These are phyloP conservation scores for Fagopyrum esculentum DNA, from an alignment of 148 eudicot genomes.

Conservation along the genomic window DNA sequence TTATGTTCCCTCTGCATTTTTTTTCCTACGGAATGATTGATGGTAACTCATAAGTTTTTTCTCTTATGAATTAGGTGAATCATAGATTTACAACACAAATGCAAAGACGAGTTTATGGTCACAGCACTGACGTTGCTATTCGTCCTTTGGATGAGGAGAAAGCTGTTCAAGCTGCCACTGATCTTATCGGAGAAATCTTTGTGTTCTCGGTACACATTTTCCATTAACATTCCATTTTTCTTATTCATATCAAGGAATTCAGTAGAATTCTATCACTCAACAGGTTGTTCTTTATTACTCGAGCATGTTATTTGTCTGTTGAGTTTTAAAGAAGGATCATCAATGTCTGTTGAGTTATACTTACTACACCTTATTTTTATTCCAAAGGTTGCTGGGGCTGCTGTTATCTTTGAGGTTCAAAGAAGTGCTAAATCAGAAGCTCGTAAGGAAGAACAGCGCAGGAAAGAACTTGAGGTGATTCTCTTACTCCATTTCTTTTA, in stretches of 20 bases:
- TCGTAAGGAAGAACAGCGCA: conserved; percentile 76
- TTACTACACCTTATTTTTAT: conserved; percentile 2
- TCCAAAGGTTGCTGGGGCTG: conserved; percentile 74
- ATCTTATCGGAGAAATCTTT: conserved; percentile 82
- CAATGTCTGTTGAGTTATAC: background rate
- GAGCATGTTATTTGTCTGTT: background rate
- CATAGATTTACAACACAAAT: conserved; percentile 67
- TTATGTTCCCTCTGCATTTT: background rate
- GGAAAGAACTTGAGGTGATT: conserved; percentile 61
- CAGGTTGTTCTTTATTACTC: background rate
- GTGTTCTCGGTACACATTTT: conserved; percentile 53
- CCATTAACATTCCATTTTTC: background rate
- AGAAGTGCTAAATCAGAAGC: conserved; percentile 86
- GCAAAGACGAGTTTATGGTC: conserved; percentile 83
- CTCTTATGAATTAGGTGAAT: conserved; percentile 44
- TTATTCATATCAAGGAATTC: background rate
- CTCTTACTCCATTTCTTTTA: background rate
- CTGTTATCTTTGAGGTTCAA: conserved; percentile 76
- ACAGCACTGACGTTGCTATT: conserved; percentile 78
- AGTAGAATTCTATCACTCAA: background rate
- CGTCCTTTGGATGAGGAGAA: conserved; percentile 83
- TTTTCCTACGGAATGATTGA: background rate
- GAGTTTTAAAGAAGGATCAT: background rate
- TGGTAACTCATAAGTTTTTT: conserved; percentile 7
- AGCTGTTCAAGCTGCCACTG: conserved; percentile 92